Base-by-base conservation (phyloP, 352 stramenopile species). In the Phytophthora boehmeriae region DNA sequence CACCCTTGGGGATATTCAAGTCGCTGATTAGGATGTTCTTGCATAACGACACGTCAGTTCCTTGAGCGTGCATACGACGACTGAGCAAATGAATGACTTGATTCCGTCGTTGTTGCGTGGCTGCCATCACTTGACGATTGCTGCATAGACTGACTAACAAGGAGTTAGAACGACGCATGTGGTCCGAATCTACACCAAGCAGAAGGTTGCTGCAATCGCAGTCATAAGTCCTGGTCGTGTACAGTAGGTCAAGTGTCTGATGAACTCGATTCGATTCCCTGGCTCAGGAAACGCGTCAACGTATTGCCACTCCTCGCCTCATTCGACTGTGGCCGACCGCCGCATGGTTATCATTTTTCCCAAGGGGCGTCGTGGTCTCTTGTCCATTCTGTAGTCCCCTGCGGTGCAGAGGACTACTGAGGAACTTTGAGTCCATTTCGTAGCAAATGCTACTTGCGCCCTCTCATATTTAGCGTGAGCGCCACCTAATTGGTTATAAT, bases 1-100 rank as follows among this genome's bases (percentile, higher is more conserved):
- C 63, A 41, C 58, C 69, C 2, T 53, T 53, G 14, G 68, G 65
- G 5, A 81, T 65, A 4, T 28, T 66, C 22, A 81, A 56, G n/a
- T 63, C 52, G 23, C 52, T 69, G 51, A 81, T 75, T 14, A 66
- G 41, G 51, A 81, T 65, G 34, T 36, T 66, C 42, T 63, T 63
- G 61, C 73, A 81, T 17, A 59, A 63, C 5, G 51, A 62, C 17
- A 81, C 57, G 17, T 65, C 55, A 19, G 45, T 53, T 5, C 51
- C 68, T 38, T 54, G 61, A 35, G 59, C 66, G 66, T 81, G 78
- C 2, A 58, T 71, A 10, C 10, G 52, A 36, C 17, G 27, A 51
- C 16, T 39, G 28, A 30, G 25, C 25, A 30, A 6, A 30, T 39
- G 9, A n/a, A 19, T 49, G 19, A n/a, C 39, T 46, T 25, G 39